phyloP scores from a whole-genome alignment of 768 basidiomycete species.

The Phaeotremella fagi region DNA sequence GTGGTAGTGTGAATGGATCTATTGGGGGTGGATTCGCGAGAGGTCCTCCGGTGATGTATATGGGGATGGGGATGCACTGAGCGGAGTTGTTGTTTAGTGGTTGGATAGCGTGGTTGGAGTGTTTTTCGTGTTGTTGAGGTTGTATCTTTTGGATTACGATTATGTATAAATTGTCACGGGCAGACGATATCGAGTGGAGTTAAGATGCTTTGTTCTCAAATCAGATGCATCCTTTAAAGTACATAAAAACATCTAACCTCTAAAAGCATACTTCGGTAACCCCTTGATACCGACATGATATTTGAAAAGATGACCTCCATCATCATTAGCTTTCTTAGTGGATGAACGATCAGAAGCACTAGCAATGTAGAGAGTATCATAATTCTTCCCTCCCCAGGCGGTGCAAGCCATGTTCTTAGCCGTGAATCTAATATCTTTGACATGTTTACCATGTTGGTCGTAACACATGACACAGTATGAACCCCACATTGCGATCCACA shows the following conservation, averaged over 20 bases:
- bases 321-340: slow-evolving; percentile 3
- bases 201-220: no score
- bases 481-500: slow-evolving; percentile 27
- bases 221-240: no score
- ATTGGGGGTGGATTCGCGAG: not conserved
- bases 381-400: slow-evolving; percentile 16
- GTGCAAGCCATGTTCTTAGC: slow-evolving; percentile 24
- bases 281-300: slow-evolving; percentile 21
- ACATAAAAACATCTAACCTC: slow-evolving; percentile 3
- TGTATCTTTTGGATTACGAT: no score
- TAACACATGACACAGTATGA: slow-evolving; percentile 19
- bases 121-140: no score
- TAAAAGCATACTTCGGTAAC: slow-evolving; percentile 13
- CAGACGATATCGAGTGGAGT: no score
- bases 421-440: slow-evolving; percentile 20
- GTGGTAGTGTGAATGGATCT: not conserved
- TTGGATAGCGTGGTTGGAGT: no score
- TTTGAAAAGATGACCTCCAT: slow-evolving; percentile 19
- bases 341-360: slow-evolving; percentile 7
- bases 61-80: not conserved
- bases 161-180: no score
- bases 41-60: not conserved
- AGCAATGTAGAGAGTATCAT: slow-evolving; percentile 23
- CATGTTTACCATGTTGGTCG: slow-evolving; percentile 9
- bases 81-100: no score